Percentiles rank a stretch among this genome's conserved stretches.
Evolutionary conservation across 2,329 filamentous ascomycete species (phyloP).

Genomic region (Dactylellina parvicollis): DNA sequence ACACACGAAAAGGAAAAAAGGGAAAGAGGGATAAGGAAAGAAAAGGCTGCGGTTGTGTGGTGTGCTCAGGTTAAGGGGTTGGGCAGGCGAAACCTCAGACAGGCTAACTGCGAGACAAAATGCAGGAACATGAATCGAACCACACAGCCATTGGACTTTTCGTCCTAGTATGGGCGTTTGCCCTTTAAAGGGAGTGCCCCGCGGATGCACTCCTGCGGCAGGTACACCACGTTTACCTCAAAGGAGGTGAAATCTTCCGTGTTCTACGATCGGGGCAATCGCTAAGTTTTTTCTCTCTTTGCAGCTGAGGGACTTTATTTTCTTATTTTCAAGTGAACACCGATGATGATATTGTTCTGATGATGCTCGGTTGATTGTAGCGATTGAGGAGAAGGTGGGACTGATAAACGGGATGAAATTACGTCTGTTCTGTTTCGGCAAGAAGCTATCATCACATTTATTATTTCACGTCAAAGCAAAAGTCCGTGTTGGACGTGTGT

Average conservation of each 20-base stretch:
- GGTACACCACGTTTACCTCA: background rate
- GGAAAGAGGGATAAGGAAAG: constrained; percentile 13
- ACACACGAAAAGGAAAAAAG: background rate
- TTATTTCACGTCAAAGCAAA: background rate
- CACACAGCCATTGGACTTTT: constrained; percentile 5
- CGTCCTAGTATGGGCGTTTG: constrained; percentile 11
- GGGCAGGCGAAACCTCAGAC: constrained; percentile 25
- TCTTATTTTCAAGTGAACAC: background rate
- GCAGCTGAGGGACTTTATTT: background rate
- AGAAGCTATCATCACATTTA: background rate
- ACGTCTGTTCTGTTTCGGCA: background rate
- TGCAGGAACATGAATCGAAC: constrained; percentile 33
- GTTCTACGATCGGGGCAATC: background rate
- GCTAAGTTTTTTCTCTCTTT: background rate
- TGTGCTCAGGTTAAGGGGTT: constrained; percentile 41
- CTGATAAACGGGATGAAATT: constrained; percentile 4
- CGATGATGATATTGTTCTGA: background rate
- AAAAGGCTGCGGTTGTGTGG: constrained; percentile 31
- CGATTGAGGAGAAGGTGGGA: background rate
- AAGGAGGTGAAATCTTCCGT: constrained; percentile 12
- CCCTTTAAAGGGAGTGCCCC: background rate
- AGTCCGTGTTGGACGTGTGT: background rate
- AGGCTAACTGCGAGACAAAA: constrained; percentile 33
- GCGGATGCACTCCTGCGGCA: constrained; percentile 38
- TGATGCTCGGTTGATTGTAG: background rate